These are phyloP conservation scores for Boletus subcaerulescens DNA, from an alignment of 768 basidiomycete species.

Conservation along the genomic window DNA sequence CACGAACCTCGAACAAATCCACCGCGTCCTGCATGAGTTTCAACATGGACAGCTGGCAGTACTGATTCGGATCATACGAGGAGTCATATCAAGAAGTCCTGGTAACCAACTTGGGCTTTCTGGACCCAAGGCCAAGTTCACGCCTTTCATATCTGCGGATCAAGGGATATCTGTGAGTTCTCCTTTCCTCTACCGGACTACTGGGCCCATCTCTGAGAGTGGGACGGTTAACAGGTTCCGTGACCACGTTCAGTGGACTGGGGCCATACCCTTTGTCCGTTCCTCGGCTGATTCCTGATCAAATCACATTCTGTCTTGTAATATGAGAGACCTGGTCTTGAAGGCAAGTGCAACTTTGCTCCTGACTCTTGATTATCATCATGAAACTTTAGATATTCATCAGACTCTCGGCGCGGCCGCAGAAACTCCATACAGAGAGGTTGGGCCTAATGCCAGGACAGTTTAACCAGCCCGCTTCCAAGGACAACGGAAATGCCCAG, in stretches of 20 bases:
- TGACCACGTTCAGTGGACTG: neutral
- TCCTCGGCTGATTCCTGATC: neutral
- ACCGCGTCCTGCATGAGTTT: neutral
- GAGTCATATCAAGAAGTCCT: neutral
- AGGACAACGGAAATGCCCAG: neutral
- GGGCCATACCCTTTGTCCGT: neutral
- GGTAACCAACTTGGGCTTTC: neutral
- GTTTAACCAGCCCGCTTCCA: neutral
- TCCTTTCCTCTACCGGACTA: neutral
- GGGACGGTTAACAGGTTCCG: neutral
- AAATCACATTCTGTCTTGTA: neutral
- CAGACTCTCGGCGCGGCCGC: neutral
- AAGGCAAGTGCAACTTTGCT: neutral
- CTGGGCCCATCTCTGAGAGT: neutral
- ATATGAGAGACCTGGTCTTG: neutral
- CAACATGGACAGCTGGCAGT: neutral
- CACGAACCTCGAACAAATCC: neutral
- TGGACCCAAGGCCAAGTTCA: neutral
- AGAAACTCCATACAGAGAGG: slow-evolving; percentile 8
- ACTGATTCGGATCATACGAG: slow-evolving; percentile 7
- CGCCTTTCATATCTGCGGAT: slow-evolving; percentile 18
- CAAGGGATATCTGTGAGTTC: slow-evolving; percentile 4
- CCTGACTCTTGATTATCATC: neutral
- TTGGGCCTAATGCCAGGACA: neutral
- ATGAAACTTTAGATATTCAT: slow-evolving; percentile 3